phyloP scores from a whole-genome alignment of 2,329 filamentous ascomycete species.

The Diaporthe sp. region DNA sequence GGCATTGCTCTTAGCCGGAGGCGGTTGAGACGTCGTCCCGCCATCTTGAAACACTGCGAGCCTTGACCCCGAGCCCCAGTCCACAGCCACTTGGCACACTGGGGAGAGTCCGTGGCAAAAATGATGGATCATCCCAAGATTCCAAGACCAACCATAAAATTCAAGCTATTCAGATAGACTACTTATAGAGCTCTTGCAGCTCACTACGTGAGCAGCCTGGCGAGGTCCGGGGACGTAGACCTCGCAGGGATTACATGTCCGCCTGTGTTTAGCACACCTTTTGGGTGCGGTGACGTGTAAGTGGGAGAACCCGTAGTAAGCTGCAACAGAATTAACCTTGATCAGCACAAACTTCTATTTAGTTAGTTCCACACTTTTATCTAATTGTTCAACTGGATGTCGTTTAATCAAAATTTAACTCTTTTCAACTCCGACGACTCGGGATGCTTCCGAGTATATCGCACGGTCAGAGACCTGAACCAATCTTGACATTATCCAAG shows the following conservation, averaged over 20 bases:
- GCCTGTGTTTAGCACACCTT: neutral
- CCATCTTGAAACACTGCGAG: constrained; percentile 17
- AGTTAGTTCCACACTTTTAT: no score
- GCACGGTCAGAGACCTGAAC: neutral
- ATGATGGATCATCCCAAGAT: neutral
- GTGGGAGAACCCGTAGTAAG: no score
- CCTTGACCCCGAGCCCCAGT: neutral
- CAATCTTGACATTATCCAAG: neutral
- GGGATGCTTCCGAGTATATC: neutral
- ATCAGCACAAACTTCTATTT: no score
- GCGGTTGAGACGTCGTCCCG: constrained; percentile 18
- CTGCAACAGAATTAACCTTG: no score
- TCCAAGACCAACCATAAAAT: neutral
- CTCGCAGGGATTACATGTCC: neutral
- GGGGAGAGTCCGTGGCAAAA: neutral
- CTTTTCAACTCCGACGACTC: neutral
- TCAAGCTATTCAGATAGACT: neutral
- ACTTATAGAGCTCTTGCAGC: neutral
- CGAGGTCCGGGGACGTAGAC: neutral
- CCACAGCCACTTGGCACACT: neutral
- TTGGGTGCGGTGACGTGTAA: no score
- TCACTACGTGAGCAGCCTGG: neutral
- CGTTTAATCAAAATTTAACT: neutral
- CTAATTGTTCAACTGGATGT: no score
- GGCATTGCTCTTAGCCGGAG: neutral